phyloP scores from a whole-genome alignment of 331 rosid species.

The Dryas integrifolia region DNA sequence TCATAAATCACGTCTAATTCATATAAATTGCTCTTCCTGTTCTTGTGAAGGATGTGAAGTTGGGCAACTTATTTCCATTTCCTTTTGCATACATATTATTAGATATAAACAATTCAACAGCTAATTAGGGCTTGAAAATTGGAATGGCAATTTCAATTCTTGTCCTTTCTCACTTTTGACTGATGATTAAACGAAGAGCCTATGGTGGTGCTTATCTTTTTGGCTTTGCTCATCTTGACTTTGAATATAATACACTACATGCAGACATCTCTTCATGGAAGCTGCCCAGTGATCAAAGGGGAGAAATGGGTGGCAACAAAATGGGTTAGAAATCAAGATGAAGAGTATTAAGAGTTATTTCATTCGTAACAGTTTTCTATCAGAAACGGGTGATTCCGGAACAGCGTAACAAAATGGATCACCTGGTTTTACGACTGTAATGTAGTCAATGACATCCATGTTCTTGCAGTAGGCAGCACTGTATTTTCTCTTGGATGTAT shows the following conservation, averaged over 20 bases:
- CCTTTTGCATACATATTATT: background rate
- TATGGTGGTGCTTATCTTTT: background rate
- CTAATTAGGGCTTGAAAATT: background rate
- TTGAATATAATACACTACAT: background rate
- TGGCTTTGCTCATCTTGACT: conserved; percentile 16
- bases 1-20: background rate
- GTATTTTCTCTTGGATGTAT: background rate
- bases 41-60: background rate
- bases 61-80: no score
- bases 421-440: background rate
- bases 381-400: background rate
- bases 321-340: conserved; percentile 72
- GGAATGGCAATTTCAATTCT: background rate
- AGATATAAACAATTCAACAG: background rate
- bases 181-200: background rate
- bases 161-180: background rate
- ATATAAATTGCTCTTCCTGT: background rate
- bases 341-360: conserved; percentile 4
- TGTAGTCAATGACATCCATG: background rate
- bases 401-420: background rate
- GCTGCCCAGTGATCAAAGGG: conserved; percentile 86
- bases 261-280: conserved; percentile 82
- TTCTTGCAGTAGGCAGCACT: background rate
- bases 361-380: background rate
- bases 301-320: conserved; percentile 91